These are phyloP conservation scores for Cladophialophora immunda DNA, from an alignment of 2,329 filamentous ascomycete species.

Conservation along the genomic window DNA sequence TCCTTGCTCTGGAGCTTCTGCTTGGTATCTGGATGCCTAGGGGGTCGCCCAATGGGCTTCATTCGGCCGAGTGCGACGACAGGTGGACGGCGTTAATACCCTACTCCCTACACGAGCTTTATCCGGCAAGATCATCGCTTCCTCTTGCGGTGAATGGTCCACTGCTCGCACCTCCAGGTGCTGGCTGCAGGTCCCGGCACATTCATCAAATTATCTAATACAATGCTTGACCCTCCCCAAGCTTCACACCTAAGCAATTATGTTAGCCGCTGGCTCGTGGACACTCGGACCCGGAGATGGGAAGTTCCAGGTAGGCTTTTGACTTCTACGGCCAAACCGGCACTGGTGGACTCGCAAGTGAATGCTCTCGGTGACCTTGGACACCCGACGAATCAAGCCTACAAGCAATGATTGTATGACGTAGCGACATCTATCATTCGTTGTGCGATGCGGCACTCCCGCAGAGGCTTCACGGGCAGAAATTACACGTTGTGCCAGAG, in stretches of 20 bases:
- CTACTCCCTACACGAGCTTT: no score
- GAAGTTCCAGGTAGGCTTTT: background rate
- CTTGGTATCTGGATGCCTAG: background rate
- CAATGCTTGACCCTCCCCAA: background rate
- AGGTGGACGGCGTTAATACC: background rate
- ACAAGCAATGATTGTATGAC: no score
- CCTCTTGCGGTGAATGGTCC: background rate
- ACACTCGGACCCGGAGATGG: background rate
- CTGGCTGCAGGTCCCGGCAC: background rate
- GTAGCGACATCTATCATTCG: no score
- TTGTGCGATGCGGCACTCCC: no score
- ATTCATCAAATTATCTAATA: constrained; percentile 1
- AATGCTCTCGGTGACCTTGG: no score
- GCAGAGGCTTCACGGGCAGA: no score
- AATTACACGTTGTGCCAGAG: no score
- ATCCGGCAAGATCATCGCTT: background rate
- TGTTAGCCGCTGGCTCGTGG: background rate
- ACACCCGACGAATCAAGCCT: no score
- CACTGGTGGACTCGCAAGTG: no score
- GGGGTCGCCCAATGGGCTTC: background rate
- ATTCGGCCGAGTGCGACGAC: background rate
- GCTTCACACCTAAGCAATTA: background rate
- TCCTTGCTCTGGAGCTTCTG: background rate
- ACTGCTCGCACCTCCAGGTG: background rate
- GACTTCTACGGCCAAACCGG: background rate